Evolutionary conservation across 306 rosid species (phyloP).

Genomic region (Prunus davidiana): DNA sequence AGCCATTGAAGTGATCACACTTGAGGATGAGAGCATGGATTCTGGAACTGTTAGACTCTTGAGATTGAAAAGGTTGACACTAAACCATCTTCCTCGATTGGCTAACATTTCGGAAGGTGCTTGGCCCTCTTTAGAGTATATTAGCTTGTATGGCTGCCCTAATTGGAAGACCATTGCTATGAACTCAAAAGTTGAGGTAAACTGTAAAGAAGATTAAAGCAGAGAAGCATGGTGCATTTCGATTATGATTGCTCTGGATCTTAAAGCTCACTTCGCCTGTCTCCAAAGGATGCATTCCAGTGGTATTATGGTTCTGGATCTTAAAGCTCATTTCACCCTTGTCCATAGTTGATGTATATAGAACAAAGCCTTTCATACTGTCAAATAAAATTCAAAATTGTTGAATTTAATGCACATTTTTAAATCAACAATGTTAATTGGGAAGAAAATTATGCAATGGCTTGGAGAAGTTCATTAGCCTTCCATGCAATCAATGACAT

Average conservation of each 20-base stretch:
- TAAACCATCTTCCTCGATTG: not conserved
- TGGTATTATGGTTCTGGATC: not conserved
- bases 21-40: not conserved
- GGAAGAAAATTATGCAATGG: too few species aligned
- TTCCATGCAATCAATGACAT: too few species aligned
- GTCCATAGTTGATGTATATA: not conserved
- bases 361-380: not conserved
- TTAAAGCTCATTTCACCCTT: not conserved
- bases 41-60: not conserved
- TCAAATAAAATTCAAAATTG: not conserved
- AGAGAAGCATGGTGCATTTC: not conserved
- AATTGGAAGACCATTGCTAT: not conserved
- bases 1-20: not conserved
- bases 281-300: too few species aligned
- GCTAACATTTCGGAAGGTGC: not conserved
- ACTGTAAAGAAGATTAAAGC: not conserved
- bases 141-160: not conserved
- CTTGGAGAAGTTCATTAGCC: too few species aligned
- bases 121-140: not conserved
- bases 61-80: not conserved
- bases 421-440: too few species aligned
- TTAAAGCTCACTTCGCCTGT: not conserved
- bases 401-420: too few species aligned
- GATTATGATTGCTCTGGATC: not conserved
- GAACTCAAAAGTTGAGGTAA: not conserved